Evolutionary conservation across 2,329 filamentous ascomycete genomes (phyloP).

Genomic region (Fusarium sp.): DNA sequence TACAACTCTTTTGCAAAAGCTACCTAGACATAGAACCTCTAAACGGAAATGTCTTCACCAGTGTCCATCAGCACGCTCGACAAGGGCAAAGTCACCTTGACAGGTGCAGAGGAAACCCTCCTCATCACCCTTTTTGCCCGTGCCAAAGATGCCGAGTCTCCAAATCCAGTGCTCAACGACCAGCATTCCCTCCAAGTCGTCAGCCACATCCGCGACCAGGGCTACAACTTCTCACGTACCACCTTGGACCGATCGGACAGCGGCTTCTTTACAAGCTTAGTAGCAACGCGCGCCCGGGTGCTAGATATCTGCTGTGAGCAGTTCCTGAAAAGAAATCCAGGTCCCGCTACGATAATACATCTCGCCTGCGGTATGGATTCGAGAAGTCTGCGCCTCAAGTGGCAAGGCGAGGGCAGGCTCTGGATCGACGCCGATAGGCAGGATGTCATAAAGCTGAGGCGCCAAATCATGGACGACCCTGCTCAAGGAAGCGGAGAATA

Average conservation of each 20-base stretch:
- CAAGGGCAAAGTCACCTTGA: background rate
- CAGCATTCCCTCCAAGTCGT: background rate
- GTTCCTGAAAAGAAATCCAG: background rate
- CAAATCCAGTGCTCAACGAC: background rate
- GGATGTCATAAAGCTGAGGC: background rate
- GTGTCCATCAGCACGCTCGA: background rate
- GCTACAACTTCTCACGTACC: background rate
- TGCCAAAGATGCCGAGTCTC: background rate
- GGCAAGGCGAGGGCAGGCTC: background rate
- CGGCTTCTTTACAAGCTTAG: background rate
- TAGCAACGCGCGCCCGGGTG: background rate
- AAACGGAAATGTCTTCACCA: background rate
- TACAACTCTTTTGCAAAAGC: background rate
- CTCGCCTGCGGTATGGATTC: background rate
- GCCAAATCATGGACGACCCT: background rate
- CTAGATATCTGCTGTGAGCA: background rate
- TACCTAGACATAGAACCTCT: background rate
- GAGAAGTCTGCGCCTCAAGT: background rate
- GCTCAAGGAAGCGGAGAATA: background rate
- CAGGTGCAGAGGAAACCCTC: background rate
- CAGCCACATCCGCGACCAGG: background rate
- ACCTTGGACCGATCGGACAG: background rate
- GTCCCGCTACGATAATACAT: background rate
- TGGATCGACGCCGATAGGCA: background rate
- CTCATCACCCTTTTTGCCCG: background rate